Base-by-base conservation (phyloP, 164 flowering plant genomes). In the Stephania japonica region DNA sequence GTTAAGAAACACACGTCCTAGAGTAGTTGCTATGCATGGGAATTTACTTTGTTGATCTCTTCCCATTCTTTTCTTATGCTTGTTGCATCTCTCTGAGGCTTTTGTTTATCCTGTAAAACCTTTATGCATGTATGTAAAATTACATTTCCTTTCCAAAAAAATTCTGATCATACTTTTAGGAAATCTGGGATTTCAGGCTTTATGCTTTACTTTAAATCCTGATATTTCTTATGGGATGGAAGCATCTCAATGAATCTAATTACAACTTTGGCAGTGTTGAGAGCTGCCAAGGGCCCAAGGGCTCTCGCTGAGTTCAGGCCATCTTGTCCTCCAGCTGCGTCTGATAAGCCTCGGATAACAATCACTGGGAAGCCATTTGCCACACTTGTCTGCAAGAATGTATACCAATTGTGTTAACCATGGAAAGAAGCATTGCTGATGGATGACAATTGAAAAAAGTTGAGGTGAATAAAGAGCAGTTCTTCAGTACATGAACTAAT, bases 271-370 rank as follows among this genome's bases (percentile, higher is more conserved):
- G 81, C 83, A 38, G 78, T 71, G 59, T 84, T 82, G 27, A 67
- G 44, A 73, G 85, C 83, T 26, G 82, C 85, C 23, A 82, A 74
- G 10, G 80, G 44, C 26, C 83, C 83, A 70, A 75, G 81, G 44
- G 49, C 49, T 3, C 19, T 7, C 24, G 79, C 44, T 14, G 78
- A 44, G 26, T 77, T 84, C 13, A 70, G 26, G 56, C 84, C 83
- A 47, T 61, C 4, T 66, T 82, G 82, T 59, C 71, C 78, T 77
- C 87, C 83, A 1, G 87, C 85, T 7, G 81, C 74, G 65, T 84
- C 87, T 1, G 85, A 84, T 14, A 84, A 69, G 13, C 82, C 85
- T 62, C 82, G 67, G 53, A 84, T 75, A 25, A 79, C 87, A 19
- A 82, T 79, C 70, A 80, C 81, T 0, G 84, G 83, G 70, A 65